phyloP scores from a whole-genome alignment of 2,329 filamentous ascomycete species.

The Penicillium sp. region DNA sequence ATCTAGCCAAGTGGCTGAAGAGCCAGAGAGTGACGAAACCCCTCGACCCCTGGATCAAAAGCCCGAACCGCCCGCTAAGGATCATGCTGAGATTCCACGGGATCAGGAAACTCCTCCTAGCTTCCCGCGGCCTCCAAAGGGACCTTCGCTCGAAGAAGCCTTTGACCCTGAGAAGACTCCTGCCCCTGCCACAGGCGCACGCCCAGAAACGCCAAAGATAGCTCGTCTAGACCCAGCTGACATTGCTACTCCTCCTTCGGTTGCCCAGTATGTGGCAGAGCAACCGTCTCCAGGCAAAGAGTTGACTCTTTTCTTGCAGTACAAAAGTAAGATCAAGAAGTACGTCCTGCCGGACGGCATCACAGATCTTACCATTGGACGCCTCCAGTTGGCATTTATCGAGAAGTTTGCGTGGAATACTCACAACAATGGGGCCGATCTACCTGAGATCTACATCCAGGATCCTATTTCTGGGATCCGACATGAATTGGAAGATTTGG shows the following conservation, averaged over 20 bases:
- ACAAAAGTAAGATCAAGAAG: slow-evolving; percentile 96
- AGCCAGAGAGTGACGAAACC: slow-evolving; percentile 11
- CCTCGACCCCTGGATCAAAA: slow-evolving; percentile 40
- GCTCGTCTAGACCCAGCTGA: slow-evolving; percentile 19
- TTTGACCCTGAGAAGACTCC: slow-evolving; percentile 36
- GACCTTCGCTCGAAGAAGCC: slow-evolving; percentile 34
- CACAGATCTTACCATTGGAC: slow-evolving; percentile 79
- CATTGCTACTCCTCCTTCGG: slow-evolving; percentile 44
- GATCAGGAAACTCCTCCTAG: slow-evolving; percentile 62
- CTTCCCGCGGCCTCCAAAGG: slow-evolving; percentile 46
- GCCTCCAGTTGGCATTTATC: slow-evolving; percentile 92
- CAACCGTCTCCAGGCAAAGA: slow-evolving; percentile 75
- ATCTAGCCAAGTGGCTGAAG: slow-evolving; percentile 31
- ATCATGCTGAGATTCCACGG: slow-evolving; percentile 35
- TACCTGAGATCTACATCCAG: slow-evolving; percentile 97
- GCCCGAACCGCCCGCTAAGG: slow-evolving; percentile 39
- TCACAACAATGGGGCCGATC: slow-evolving; percentile 84
- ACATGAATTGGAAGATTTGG: slow-evolving; percentile 90
- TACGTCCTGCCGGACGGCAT: slow-evolving; percentile 84
- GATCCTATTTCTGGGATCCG: slow-evolving; percentile 94
- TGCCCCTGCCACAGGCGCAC: slow-evolving; percentile 13
- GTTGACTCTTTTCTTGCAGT: slow-evolving; percentile 90
- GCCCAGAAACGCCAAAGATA: slow-evolving; percentile 30
- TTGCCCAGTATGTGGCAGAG: slow-evolving; percentile 59
- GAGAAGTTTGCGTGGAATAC: slow-evolving; percentile 99